Base-by-base conservation (phyloP, 257 asterid genomes). In the Solanum pennellii region DNA sequence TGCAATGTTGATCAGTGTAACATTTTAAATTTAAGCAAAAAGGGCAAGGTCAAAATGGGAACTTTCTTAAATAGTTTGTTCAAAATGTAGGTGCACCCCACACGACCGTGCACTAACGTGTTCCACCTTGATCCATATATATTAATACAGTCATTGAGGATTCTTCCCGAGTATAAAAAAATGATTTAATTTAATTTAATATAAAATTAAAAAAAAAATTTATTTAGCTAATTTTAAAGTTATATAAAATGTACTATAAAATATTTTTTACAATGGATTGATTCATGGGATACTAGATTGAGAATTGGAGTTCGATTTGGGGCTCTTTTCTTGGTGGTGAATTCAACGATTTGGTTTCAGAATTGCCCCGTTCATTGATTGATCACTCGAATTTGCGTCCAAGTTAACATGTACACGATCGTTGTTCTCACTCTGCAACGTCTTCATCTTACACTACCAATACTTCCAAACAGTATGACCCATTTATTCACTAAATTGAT, bases 221-320 rank as follows among this genome's bases (percentile, higher is more conserved):
- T 35, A 35, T 35, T 37, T 5, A 5, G 6, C 1, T 37, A 37
- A 37, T 37, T 37, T 37, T 37, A 37, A 37, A 37, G 7, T 37
- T 37, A 35, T 31, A 3, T 3, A 0, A 3, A 3, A 33, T 1
- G 39, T 5, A 35, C 7, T 35, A 6, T 1, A 1, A 5, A 5
- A 1, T 41, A 7, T 7, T 9, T 52, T 3, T 7, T 1, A 0
- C 23, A 75, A 35, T 16, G 14, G 27, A 68, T 33, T 0, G 9
- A 2, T 29, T 31, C 0, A 5, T 71, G 41, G 79, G 25, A 29
- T 23, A 25, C 18, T 45, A 45, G 39, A 35, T 35, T 35, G 39
- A 35, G 39, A 37, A 37, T 37, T 37, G 39, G 39, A 37, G 39
- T 37, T 37, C 39, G 39, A 37, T 37, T 37, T 37, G 39, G 39